Evolutionary conservation across 1,284 basidiomycete genomes (phyloP), one percentile per base, ranked within the genome.

Genomic region (Heterobasidion annosum): DNA sequence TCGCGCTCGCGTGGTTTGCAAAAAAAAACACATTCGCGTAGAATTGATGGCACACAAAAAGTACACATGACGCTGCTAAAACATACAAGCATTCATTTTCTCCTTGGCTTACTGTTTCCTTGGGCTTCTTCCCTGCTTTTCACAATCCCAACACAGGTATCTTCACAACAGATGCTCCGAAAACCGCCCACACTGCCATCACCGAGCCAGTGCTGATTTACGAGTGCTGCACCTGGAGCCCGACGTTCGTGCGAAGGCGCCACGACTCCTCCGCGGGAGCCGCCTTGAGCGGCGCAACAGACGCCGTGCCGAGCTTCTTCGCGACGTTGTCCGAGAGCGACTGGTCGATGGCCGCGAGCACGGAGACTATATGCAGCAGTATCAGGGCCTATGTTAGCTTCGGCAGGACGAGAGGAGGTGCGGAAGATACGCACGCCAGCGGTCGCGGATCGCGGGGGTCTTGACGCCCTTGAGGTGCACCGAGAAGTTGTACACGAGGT

Each of bases 301-400:
- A 65, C 2, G 79, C 69, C 53, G 79, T 73, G 50, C 83, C 83
- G 50, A 93, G 78, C 1, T 79, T 87, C 64, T 80, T 79, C 25
- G 90, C 88, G 61, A 96, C 76, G 57, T 87, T 78, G 66, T 87
- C 78, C 4, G 83, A 83, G 43, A 94, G 73, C 33, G 73, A 75
- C 64, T 88, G 83, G 66, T 86, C 79, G 57, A 95, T 83, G 54
- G 82, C 81, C 49, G 88, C 83, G 77, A 85, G 94, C 57, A 92
- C 88, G 44, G 85, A 81, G 45, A 93, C 87, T 91, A 57, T 15
- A 47, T 19, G 18, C 18, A 32, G 2, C 10, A 47, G 45, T 4
- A 9, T 7, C 16, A 43, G 5, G 12, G 13, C 2, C 13, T 43
- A 43, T 16, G 5, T 13, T 8, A 13, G 40, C 5, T 13, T 43